These are phyloP conservation scores for Entrophospora sp. DNA, from an alignment of 192 early-diverging fungal species.

Conservation along the genomic window DNA sequence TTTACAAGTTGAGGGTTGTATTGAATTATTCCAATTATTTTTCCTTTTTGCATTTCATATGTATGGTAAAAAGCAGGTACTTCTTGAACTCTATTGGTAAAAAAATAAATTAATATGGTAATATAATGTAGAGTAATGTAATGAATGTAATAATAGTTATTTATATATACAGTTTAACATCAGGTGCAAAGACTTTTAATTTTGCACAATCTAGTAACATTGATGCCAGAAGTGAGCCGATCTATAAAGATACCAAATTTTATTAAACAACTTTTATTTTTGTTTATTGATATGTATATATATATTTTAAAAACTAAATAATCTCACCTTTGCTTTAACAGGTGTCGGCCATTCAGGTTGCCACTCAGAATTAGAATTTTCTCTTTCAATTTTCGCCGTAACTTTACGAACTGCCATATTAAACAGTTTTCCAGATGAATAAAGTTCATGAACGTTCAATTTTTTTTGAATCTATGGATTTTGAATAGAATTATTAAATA, in stretches of 20 bases:
- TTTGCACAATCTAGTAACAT: conserved; percentile 66
- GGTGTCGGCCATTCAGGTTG: conserved; percentile 58
- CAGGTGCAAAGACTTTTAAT: conserved; percentile 47
- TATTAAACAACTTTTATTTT: no score
- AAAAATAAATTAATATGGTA: no score
- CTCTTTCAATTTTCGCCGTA: conserved; percentile 46
- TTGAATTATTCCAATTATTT: conserved; percentile 64
- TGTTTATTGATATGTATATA: conserved; percentile 39
- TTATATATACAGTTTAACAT: no score
- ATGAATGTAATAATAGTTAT: no score
- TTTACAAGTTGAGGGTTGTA: conserved; percentile 61
- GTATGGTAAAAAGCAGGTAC: conserved; percentile 77
- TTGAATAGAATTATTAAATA: no score
- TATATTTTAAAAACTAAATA: not conserved
- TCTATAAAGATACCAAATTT: not conserved
- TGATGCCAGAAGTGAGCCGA: conserved; percentile 43
- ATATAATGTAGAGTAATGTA: no score
- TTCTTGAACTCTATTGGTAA: conserved; percentile 35
- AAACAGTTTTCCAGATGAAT: conserved; percentile 69
- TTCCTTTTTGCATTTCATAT: conserved; percentile 49
- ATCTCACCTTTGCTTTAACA: conserved; percentile 42
- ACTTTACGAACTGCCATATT: conserved; percentile 69
- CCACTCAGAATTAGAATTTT: conserved; percentile 48
- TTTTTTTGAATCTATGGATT: conserved; percentile 34
- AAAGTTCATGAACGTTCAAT: conserved; percentile 56